phyloP scores from a whole-genome alignment of 1,284 basidiomycete species.

The Wallemia mellicola region DNA sequence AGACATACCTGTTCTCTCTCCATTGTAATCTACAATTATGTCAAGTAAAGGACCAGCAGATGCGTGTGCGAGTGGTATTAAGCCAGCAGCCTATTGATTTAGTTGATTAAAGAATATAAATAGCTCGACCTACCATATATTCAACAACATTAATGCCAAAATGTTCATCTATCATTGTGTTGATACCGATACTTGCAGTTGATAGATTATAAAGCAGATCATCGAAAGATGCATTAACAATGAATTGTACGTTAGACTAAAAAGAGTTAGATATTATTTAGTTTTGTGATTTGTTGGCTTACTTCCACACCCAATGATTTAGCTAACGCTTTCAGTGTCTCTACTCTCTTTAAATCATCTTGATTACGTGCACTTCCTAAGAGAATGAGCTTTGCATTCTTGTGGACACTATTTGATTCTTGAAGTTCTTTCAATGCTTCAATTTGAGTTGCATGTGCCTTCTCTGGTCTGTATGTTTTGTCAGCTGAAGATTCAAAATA shows the following conservation, averaged over 20 bases:
- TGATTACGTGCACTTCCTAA: constrained; percentile 58
- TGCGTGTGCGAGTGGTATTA: constrained; percentile 71
- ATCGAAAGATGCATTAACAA: constrained; percentile 53
- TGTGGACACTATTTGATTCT: constrained; percentile 26
- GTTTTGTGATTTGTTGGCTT: constrained; percentile 4
- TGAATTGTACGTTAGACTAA: constrained; percentile 40
- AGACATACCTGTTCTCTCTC: constrained; percentile 34
- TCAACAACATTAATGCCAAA: constrained; percentile 97
- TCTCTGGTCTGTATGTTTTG: constrained; percentile 40
- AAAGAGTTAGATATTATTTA: too few species aligned
- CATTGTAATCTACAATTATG: constrained; percentile 52
- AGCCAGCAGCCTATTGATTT: constrained; percentile 43
- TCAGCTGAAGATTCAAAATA: background rate
- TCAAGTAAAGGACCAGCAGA: constrained; percentile 76
- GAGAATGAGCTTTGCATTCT: constrained; percentile 29
- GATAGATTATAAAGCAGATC: constrained; percentile 38
- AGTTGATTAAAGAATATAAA: background rate
- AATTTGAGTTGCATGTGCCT: constrained; percentile 65
- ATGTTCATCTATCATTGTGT: constrained; percentile 96
- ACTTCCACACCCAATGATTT: constrained; percentile 35
- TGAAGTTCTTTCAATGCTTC: constrained; percentile 34
- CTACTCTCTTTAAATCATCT: constrained; percentile 40
- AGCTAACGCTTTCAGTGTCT: constrained; percentile 28
- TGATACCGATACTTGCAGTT: constrained; percentile 50
- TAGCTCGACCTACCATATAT: constrained; percentile 40